Percentiles rank a stretch among this genome's conserved stretches.
These are phyloP conservation scores for Harrya chromipes DNA, from an alignment of 768 basidiomycete genomes.

Conservation along the genomic window DNA sequence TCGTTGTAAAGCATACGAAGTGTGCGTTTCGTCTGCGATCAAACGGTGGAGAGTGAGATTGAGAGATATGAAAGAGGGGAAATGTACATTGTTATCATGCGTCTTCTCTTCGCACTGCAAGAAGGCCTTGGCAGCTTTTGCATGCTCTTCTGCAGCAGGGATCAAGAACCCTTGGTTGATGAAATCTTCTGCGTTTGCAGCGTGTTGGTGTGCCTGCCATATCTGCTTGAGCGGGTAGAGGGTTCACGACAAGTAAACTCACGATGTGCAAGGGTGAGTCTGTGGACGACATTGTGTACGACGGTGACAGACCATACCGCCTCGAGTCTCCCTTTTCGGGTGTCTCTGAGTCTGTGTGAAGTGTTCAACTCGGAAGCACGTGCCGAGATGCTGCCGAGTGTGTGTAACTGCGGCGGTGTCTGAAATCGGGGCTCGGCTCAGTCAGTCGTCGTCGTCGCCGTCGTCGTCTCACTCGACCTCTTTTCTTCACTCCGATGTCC, in stretches of 20 bases:
- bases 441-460: conserved; percentile 10
- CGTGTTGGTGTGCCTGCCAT: conserved; percentile 77
- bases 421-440: conserved; percentile 26
- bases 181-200: conserved; percentile 76
- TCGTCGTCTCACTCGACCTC: conserved; percentile 14
- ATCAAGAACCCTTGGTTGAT: conserved; percentile 63
- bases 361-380: background rate
- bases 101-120: conserved; percentile 69
- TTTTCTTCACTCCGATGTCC: conserved; percentile 23
- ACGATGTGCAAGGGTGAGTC: conserved; percentile 54
- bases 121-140: conserved; percentile 75
- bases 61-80: background rate
- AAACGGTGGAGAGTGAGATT: conserved; percentile 9
- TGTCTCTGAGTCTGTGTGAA: too few relatives aligned
- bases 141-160: conserved; percentile 69
- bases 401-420: conserved; percentile 22
- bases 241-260: conserved; percentile 16
- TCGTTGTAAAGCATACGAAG: conserved; percentile 73
- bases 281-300: conserved; percentile 34
- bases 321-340: too few relatives aligned
- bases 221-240: conserved; percentile 4
- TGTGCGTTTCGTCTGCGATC: conserved; percentile 67
- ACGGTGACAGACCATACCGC: too few relatives aligned
- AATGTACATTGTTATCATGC: conserved; percentile 64
- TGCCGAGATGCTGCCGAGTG: conserved; percentile 20